Evolutionary conservation across 352 stramenopile genomes (phyloP).

Genomic region (Globisporangium barbulae): DNA sequence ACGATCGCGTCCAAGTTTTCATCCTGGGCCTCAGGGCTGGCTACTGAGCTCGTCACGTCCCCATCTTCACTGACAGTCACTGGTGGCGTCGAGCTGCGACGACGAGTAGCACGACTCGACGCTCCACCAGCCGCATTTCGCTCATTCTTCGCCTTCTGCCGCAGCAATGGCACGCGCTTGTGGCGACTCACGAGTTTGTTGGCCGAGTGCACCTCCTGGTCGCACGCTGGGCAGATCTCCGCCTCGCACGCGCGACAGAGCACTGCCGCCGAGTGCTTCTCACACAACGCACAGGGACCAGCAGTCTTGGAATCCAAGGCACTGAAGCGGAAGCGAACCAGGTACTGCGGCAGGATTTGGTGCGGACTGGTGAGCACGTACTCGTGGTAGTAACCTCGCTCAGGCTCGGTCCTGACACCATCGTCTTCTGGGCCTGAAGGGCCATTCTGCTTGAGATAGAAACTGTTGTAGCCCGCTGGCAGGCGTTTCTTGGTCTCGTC

Average conservation of each 20-base stretch:
- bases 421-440: constrained; percentile 11
- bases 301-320: constrained; percentile 25
- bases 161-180: constrained; percentile 37
- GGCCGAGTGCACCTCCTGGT: constrained; percentile 69
- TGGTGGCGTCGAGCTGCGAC: constrained; percentile 34
- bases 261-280: constrained; percentile 45
- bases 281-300: constrained; percentile 55
- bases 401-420: constrained; percentile 9
- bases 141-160: constrained; percentile 5
- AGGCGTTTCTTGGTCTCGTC: constrained; percentile 36
- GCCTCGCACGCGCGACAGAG: constrained; percentile 63
- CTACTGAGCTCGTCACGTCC: not conserved
- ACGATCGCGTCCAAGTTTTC: constrained; percentile 33
- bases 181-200: constrained; percentile 81
- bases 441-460: constrained; percentile 35
- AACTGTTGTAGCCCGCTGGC: constrained; percentile 71
- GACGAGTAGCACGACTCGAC: constrained; percentile 19
- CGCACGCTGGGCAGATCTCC: constrained; percentile 59
- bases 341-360: constrained; percentile 67
- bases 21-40: constrained; percentile 14
- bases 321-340: constrained; percentile 60
- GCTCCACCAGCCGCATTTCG: not conserved
- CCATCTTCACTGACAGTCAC: constrained; percentile 8
- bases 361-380: constrained; percentile 66
- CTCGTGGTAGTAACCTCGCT: constrained; percentile 61